These are phyloP conservation scores for Naganishia sp. DNA, from an alignment of 1,284 basidiomycete genomes.

Conservation along the genomic window DNA sequence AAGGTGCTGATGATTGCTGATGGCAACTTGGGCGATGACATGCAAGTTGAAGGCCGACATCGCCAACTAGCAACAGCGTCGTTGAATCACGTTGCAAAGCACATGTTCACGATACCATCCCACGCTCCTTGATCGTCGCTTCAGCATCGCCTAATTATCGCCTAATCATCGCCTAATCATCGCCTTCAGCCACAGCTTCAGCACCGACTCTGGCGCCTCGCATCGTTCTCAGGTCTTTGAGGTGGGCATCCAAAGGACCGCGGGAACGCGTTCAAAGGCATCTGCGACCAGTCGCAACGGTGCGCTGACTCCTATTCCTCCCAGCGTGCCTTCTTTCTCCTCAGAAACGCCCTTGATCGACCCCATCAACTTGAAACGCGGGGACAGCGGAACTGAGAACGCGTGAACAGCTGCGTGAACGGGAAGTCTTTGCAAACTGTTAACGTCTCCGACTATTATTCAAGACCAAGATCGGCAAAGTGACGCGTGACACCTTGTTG, in stretches of 20 bases:
- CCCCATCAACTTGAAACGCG: slow-evolving; percentile 16
- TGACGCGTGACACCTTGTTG: slow-evolving; percentile 13
- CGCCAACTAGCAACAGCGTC: no score
- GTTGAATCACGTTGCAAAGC: no score
- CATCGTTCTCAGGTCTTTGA: no score
- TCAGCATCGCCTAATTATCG: not conserved
- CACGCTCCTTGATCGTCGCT: slow-evolving; percentile 19
- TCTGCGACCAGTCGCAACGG: no score
- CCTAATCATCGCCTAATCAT: not conserved
- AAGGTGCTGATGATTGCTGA: slow-evolving; percentile 6
- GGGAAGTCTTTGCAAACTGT: not conserved
- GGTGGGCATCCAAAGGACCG: no score
- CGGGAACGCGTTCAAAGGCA: no score
- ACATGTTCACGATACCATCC: not conserved
- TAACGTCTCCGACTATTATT: no score
- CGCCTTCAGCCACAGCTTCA: not conserved
- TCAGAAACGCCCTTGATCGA: not conserved
- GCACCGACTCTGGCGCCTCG: no score
- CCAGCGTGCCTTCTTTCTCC: not conserved
- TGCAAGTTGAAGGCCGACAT: no score
- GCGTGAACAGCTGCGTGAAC: slow-evolving; percentile 4
- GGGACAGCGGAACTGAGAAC: slow-evolving; percentile 1
- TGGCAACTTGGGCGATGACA: no score
- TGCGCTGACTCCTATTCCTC: slow-evolving; percentile 9
- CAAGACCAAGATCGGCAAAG: not conserved